Conservation (phyloP, 2,329 filamentous ascomycete species). For the Neoscytalidium dimidiatum region DNA sequence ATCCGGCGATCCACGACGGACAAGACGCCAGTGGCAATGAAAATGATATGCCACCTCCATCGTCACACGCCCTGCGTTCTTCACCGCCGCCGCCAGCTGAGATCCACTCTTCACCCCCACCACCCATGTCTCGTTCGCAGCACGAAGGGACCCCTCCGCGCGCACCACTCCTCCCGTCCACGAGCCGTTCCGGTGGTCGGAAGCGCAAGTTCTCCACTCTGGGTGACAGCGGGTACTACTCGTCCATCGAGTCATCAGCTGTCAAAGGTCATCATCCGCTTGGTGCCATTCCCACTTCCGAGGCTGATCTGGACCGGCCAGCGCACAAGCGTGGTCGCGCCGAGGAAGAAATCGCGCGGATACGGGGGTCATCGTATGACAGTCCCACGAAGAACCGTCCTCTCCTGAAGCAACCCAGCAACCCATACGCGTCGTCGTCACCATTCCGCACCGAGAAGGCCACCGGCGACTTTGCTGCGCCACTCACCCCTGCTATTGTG, state of each 20-base stretch:
- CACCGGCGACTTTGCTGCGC: slow-evolving; percentile 51
- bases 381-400: slow-evolving; percentile 76
- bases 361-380: slow-evolving; percentile 89
- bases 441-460: slow-evolving; percentile 41
- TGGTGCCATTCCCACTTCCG: slow-evolving; percentile 69
- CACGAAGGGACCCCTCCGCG: slow-evolving; percentile 78
- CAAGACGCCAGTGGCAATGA: slow-evolving; percentile 36
- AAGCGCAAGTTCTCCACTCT: slow-evolving; percentile 79
- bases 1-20: slow-evolving; percentile 51
- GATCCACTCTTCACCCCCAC: slow-evolving; percentile 92
- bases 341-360: slow-evolving; percentile 91
- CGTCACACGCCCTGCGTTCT: slow-evolving; percentile 54
- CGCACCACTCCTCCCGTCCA: slow-evolving; percentile 59
- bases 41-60: slow-evolving; percentile 45
- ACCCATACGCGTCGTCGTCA: slow-evolving; percentile 37
- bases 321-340: slow-evolving; percentile 85
- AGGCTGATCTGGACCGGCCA: slow-evolving; percentile 71
- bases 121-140: slow-evolving; percentile 64
- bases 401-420: slow-evolving; percentile 48
- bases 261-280: slow-evolving; percentile 68
- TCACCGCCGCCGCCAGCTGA: slow-evolving; percentile 70
- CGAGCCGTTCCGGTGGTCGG: slow-evolving; percentile 67
- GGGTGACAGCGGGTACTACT: slow-evolving; percentile 96
- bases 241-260: slow-evolving; percentile 88
- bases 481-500: slow-evolving; percentile 81